Conservation (phyloP, 2,329 filamentous ascomycete genomes). For the Epichloe sibirici region DNA sequence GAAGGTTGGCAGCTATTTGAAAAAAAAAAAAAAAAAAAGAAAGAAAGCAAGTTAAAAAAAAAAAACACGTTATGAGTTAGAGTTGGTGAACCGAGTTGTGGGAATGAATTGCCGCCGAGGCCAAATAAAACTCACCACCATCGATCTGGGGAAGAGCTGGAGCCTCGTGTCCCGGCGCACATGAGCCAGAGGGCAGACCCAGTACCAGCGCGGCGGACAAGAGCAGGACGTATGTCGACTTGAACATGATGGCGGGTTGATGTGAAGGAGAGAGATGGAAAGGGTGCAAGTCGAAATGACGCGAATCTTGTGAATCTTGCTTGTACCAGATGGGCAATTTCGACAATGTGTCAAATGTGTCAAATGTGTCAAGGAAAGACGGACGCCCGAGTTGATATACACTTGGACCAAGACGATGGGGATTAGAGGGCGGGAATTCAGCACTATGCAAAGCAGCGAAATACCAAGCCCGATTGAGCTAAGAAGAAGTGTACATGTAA, state of each 20-base stretch:
- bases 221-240: slow-evolving; percentile 21
- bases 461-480: neutral
- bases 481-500: no score
- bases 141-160: neutral
- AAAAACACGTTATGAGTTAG: neutral
- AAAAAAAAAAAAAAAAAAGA: neutral
- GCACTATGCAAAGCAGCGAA: neutral
- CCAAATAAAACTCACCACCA: neutral
- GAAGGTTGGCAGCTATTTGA: slow-evolving; percentile 29
- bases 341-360: neutral
- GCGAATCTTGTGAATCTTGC: no score
- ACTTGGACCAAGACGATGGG: neutral
- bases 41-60: no score
- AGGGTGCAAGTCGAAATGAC: no score
- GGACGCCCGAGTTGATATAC: slow-evolving; percentile 6
- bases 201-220: slow-evolving; percentile 21
- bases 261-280: neutral
- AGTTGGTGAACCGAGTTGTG: no score
- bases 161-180: slow-evolving; percentile 7
- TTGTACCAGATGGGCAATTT: neutral
- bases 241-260: slow-evolving; percentile 17
- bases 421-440: neutral
- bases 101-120: no score
- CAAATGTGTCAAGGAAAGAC: slow-evolving; percentile 1
- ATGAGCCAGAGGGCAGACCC: slow-evolving; percentile 16